Conservation (phyloP, 306 rosid species). For the Cucumis cinereus region DNA sequence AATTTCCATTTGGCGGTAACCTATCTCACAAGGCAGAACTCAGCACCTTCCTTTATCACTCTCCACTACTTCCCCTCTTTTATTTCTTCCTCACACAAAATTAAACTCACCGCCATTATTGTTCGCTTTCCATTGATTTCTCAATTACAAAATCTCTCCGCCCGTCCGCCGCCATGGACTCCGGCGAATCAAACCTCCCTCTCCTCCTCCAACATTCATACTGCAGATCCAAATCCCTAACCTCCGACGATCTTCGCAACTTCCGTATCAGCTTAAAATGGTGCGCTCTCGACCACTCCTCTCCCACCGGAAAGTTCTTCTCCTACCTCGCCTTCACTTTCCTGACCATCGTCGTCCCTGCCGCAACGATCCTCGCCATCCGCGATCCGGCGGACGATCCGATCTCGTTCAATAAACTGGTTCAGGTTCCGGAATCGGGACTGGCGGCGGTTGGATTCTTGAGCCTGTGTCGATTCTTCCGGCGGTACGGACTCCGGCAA, state of each 20-base stretch:
- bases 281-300: slow-evolving; percentile 82
- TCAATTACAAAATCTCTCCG: background rate
- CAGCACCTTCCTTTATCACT: background rate
- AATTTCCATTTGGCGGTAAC: background rate
- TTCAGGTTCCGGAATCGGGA: slow-evolving; percentile 64
- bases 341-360: slow-evolving; percentile 47
- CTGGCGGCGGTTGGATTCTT: slow-evolving; percentile 56
- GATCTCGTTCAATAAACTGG: slow-evolving; percentile 50
- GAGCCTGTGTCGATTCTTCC: slow-evolving; percentile 53
- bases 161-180: background rate
- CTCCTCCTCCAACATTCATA: slow-evolving; percentile 49
- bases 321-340: slow-evolving; percentile 43
- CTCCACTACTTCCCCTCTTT: background rate
- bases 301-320: slow-evolving; percentile 33
- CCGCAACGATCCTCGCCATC: slow-evolving; percentile 25
- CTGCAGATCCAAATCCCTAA: slow-evolving; percentile 35
- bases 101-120: background rate
- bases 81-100: background rate
- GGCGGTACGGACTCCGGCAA: slow-evolving; percentile 55
- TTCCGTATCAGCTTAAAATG: slow-evolving; percentile 60
- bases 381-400: slow-evolving; percentile 40
- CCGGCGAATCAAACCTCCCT: slow-evolving; percentile 21
- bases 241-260: slow-evolving; percentile 44
- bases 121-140: background rate
- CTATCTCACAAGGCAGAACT: background rate